phyloP scores from a whole-genome alignment of 2,329 filamentous ascomycete species.

The Diaporthe caulivora region DNA sequence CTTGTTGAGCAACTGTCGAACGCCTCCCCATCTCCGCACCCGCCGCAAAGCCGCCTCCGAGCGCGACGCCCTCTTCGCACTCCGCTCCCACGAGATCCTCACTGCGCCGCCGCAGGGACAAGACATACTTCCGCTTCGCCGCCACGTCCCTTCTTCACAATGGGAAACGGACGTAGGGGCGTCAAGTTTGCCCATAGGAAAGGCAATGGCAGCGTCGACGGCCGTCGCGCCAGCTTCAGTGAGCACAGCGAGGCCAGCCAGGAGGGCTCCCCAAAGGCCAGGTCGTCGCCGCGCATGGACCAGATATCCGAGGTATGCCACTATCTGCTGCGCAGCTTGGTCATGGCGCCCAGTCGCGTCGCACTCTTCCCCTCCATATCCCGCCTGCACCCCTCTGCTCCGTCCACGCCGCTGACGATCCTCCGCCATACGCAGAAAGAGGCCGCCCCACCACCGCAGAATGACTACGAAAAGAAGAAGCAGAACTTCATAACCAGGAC shows the following conservation, averaged over 20 bases:
- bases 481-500: constrained; percentile 96
- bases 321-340: background rate
- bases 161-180: constrained; percentile 59
- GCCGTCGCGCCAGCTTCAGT: constrained; percentile 78
- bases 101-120: background rate
- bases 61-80: constrained; percentile 12
- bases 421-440: constrained; percentile 54
- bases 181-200: constrained; percentile 68
- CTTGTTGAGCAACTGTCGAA: constrained; percentile 21
- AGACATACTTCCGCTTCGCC: background rate
- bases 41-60: constrained; percentile 7
- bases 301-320: constrained; percentile 53
- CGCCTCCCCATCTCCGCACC: constrained; percentile 1
- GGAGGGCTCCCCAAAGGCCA: constrained; percentile 57
- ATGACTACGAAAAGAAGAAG: constrained; percentile 98
- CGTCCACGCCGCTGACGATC: constrained; percentile 41
- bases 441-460: constrained; percentile 55
- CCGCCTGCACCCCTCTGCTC: background rate
- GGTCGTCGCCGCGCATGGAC: constrained; percentile 48
- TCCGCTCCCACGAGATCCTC: background rate
- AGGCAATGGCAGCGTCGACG: constrained; percentile 62
- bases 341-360: constrained; percentile 18
- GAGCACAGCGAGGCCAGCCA: constrained; percentile 78
- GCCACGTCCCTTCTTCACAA: constrained; percentile 40
- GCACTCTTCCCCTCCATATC: constrained; percentile 4